Conservation (phyloP, 208 protist genomes). For the Trypanosoma boissoni region DNA sequence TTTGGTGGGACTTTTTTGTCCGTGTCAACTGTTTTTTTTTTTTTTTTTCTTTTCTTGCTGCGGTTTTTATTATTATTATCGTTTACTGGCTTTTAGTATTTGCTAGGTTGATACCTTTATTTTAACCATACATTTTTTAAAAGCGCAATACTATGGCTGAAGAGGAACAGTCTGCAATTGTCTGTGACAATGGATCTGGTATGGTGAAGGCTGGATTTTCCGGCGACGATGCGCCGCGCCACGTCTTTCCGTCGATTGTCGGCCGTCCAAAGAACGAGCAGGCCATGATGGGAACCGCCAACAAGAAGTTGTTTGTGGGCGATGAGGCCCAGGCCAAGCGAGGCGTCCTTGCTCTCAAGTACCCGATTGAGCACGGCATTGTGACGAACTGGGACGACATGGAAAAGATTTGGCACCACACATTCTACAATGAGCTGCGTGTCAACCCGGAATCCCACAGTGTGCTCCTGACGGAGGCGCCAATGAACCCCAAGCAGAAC, state of each 20-base stretch:
- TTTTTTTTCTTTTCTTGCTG: not conserved
- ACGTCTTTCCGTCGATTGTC: slow-evolving; percentile 96
- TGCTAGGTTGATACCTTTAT: no score
- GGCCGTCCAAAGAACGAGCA: slow-evolving; percentile 93
- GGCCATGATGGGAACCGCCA: slow-evolving; percentile 94
- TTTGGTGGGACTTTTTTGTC: no score
- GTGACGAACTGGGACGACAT: slow-evolving; percentile 99
- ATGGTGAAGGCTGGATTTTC: slow-evolving; percentile 96
- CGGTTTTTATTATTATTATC: slow-evolving; percentile 12
- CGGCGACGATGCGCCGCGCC: slow-evolving; percentile 95
- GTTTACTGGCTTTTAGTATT: no score
- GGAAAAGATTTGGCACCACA: slow-evolving; percentile 98
- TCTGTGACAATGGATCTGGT: slow-evolving; percentile 87
- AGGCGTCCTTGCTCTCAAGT: slow-evolving; percentile 92
- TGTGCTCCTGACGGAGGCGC: slow-evolving; percentile 91
- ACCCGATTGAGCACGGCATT: slow-evolving; percentile 95
- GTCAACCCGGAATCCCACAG: slow-evolving; percentile 97
- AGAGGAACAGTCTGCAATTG: slow-evolving; percentile 66
- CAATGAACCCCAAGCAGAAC: slow-evolving; percentile 92
- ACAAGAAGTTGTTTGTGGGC: slow-evolving; percentile 95
- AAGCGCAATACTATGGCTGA: slow-evolving; percentile 70
- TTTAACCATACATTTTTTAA: no score
- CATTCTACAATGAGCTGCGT: slow-evolving; percentile 98
- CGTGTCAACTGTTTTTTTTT: no score
- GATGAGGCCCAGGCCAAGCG: slow-evolving; percentile 94